A percentile compares a stretch with the other conserved stretches of the same genome.
phyloP scores from a whole-genome alignment of 345 rosid genomes.

The Kernera saxatilis region DNA sequence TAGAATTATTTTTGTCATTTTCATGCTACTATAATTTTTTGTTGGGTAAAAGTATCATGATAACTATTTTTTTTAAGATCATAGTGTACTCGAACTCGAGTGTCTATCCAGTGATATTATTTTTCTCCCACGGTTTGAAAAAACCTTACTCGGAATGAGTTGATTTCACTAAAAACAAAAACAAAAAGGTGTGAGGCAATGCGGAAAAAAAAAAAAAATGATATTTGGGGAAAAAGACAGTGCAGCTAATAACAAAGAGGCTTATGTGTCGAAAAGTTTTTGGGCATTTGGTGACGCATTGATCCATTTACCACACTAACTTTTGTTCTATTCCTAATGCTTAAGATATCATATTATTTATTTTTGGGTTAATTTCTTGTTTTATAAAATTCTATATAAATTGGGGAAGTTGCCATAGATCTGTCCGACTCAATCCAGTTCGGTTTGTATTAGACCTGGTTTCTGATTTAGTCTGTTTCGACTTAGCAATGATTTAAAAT shows the following conservation, averaged over 20 bases:
- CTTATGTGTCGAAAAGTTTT: conserved; percentile 9
- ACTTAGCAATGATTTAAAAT: too few species aligned
- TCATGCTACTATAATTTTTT: not conserved
- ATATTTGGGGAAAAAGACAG: conserved; percentile 1
- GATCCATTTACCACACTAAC: conserved; percentile 13
- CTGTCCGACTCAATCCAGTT: not conserved
- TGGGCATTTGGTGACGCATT: conserved; percentile 8
- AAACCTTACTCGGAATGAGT: not conserved
- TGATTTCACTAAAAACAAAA: not conserved
- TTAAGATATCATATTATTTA: not conserved
- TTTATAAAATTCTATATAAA: too few species aligned
- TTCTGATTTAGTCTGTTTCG: not conserved
- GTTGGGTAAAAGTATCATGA: not conserved
- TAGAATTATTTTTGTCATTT: not conserved
- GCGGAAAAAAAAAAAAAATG: not conserved
- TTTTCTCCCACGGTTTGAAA: not conserved
- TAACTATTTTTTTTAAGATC: not conserved
- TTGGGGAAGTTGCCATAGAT: not conserved
- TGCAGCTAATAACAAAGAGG: conserved; percentile 2
- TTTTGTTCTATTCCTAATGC: conserved; percentile 7
- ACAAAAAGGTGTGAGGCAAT: not conserved
- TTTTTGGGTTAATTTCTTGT: too few species aligned
- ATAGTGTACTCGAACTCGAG: not conserved
- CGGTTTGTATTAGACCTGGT: not conserved
- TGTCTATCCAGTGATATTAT: not conserved